Base-by-base conservation (phyloP, 257 asterid species). In the Cynanchum wilfordii region DNA sequence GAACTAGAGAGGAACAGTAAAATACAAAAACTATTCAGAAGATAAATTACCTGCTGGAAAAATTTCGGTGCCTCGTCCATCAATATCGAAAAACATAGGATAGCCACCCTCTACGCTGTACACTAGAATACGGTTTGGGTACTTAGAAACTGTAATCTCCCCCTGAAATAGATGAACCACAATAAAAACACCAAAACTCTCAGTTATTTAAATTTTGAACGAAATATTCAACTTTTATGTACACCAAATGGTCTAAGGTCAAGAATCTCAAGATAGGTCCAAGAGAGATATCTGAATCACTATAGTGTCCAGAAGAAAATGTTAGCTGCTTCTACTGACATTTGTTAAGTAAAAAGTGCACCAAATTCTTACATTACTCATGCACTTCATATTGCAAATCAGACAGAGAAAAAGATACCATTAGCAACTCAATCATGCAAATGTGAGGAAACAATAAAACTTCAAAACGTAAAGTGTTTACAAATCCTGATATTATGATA, bases 21-120 rank as follows among this genome's bases (percentile, higher is more conserved):
- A 55, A 36, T 33, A 25, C 49, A 62, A 56, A 58, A 65, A 77
- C 27, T 22, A 57, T 52, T 59, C 56, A 85, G 78, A 78, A 50
- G 36, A 68, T 74, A 38, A 74, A 54, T 44, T 82, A 94, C 99
- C 99, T 78, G 97, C 91, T 56, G 99, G 99, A 77, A 76, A 88
- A 72, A 94, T 79, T 73, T 91, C 89, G 17, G 86, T 80, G 82
- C 97, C 97, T 75, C 99, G 93, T 44, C 99, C 99, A 78, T 94
- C 96, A n/a, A 50, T 33, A 79, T 90, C 97, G 70, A 79, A 91
- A 82, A 94, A 89, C 82, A 94, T 78, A 50, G 99, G 99, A 71
- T 87, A 80, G 52, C 84, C 97, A 74, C 97, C 93, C 85, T 94
- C 99, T 75, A 91, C 75, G 72, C 90, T 84, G 81, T 91, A 94